These are phyloP conservation scores for Neofusicoccum sp. DNA, from an alignment of 2,329 filamentous ascomycete species.

Conservation along the genomic window DNA sequence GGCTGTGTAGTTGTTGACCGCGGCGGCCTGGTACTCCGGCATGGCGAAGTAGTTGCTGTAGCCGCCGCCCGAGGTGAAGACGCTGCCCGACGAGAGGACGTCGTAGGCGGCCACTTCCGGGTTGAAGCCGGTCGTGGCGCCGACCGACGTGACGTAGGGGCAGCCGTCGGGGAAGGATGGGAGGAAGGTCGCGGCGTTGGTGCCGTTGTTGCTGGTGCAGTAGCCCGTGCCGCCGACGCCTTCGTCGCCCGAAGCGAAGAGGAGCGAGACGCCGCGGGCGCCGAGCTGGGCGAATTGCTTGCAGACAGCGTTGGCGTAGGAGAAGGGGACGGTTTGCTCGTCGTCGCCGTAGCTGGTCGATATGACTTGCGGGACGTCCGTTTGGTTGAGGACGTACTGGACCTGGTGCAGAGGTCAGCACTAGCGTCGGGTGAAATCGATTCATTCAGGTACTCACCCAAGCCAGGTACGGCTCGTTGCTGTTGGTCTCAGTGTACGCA, in stretches of 20 bases:
- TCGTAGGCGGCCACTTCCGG: conserved; percentile 54
- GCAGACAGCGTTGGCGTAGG: conserved; percentile 63
- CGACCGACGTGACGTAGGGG: conserved; percentile 66
- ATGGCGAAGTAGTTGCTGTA: conserved; percentile 51
- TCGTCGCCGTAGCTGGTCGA: conserved; percentile 66
- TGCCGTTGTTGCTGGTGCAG: conserved; percentile 61
- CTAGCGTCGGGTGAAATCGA: background rate
- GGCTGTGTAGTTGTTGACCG: conserved; percentile 47
- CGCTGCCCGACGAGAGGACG: conserved; percentile 37
- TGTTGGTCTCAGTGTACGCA: conserved; percentile 46
- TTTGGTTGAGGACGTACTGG: conserved; percentile 55
- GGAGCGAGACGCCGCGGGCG: conserved; percentile 64
- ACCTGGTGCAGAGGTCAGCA: background rate
- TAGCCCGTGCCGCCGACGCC: conserved; percentile 53
- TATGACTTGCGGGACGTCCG: conserved; percentile 61
- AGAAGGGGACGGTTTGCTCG: conserved; percentile 61
- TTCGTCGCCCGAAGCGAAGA: conserved; percentile 62
- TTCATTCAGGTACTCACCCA: conserved; percentile 46
- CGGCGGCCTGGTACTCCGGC: conserved; percentile 48
- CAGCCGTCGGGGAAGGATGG: conserved; percentile 66
- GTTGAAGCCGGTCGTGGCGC: conserved; percentile 55
- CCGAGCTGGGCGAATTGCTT: conserved; percentile 64
- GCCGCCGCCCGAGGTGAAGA: conserved; percentile 54
- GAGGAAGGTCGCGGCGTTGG: conserved; percentile 54
- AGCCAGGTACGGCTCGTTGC: conserved; percentile 67